Conservation (phyloP, 2,329 filamentous ascomycete genomes). For the Xylariaceae sp. region DNA sequence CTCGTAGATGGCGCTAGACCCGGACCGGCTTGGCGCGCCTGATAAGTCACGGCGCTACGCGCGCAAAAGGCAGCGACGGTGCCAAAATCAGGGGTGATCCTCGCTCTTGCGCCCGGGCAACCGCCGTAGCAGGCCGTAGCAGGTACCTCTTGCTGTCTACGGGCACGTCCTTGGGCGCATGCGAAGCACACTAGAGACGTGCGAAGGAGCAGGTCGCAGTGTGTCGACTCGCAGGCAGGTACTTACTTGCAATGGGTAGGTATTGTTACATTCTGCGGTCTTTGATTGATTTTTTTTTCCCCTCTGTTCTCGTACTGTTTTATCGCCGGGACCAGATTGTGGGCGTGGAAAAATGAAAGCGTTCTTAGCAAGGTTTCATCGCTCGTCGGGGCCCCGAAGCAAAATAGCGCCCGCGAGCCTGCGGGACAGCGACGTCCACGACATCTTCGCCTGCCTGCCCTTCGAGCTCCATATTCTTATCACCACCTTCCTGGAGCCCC, state of each 20-base stretch:
- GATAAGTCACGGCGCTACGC: neutral
- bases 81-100: neutral
- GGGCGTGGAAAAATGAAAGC: slow-evolving; percentile 8
- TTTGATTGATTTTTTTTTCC: neutral
- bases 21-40: neutral
- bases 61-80: neutral
- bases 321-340: neutral
- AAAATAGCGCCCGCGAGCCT: neutral
- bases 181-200: no score
- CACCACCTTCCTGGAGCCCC: slow-evolving; percentile 24
- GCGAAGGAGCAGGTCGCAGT: no score
- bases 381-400: slow-evolving; percentile 8
- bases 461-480: slow-evolving; percentile 30
- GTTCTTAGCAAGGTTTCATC: slow-evolving; percentile 16
- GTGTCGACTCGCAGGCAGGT: no score
- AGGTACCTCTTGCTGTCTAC: no score
- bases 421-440: slow-evolving; percentile 3
- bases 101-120: neutral
- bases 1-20: neutral
- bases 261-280: neutral
- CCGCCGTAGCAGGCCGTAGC: no score
- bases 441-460: slow-evolving; percentile 28
- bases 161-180: no score
- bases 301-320: neutral
- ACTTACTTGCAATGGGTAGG: neutral